phyloP scores from a whole-genome alignment of 2,329 filamentous ascomycete genomes.

The Colletotrichum sojae region DNA sequence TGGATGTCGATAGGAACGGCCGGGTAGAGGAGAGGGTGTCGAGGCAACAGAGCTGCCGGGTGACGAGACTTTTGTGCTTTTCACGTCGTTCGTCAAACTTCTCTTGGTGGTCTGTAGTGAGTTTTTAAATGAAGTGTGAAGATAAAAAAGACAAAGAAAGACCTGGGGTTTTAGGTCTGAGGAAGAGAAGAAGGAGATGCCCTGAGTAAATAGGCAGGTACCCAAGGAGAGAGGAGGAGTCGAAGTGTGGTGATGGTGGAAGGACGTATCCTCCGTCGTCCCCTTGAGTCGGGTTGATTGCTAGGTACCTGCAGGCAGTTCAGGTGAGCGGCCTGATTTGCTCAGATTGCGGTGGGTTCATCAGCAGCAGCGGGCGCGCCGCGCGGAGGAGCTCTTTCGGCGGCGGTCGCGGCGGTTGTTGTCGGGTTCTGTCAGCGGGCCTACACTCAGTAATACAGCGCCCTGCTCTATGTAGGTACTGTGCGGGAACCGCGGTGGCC shows the following conservation, averaged over 20 bases:
- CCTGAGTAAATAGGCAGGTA: not conserved
- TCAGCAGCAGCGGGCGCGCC: not conserved
- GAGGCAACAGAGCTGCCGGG: not conserved
- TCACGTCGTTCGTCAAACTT: conserved; percentile 8
- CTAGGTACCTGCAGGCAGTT: conserved; percentile 26
- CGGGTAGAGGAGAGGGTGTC: not conserved
- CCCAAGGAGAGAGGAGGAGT: not conserved
- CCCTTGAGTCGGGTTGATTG: conserved; percentile 33
- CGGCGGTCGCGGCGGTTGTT: conserved; percentile 6
- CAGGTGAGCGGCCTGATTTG: conserved; percentile 32
- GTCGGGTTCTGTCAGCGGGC: conserved; percentile 9
- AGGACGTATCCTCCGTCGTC: conserved; percentile 13
- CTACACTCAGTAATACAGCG: conserved; percentile 1
- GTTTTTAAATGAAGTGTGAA: too few relatives aligned
- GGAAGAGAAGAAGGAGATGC: not conserved
- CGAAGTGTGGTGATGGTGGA: conserved; percentile 19
- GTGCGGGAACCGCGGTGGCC: conserved; percentile 18
- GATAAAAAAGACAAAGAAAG: not conserved
- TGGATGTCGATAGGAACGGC: not conserved
- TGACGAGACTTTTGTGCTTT: not conserved
- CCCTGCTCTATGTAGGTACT: not conserved
- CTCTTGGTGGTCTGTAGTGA: not conserved
- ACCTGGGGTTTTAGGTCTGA: not conserved
- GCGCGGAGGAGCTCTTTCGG: not conserved
- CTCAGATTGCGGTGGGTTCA: conserved; percentile 25